Evolutionary conservation across 1,139 yeast species (phyloP).

Genomic region (Kluyveromyces marxianus): DNA sequence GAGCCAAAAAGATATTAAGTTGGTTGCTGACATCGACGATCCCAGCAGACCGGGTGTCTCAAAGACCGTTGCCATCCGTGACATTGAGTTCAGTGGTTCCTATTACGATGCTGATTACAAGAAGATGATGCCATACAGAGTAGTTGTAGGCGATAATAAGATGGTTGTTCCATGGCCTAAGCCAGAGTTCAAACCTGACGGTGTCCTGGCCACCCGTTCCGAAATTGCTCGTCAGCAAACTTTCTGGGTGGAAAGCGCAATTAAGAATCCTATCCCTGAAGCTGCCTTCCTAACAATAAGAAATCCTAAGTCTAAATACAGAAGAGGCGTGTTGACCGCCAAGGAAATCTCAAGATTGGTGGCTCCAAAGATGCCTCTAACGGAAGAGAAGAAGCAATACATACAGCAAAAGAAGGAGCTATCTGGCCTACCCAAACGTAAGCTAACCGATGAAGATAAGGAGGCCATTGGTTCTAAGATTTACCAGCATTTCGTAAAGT

Average conservation of each 20-base stretch:
- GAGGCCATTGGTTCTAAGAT: slow-evolving; percentile 48
- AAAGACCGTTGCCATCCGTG: slow-evolving; percentile 72
- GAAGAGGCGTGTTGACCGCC: slow-evolving; percentile 49
- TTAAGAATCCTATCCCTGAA: slow-evolving; percentile 60
- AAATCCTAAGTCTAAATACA: slow-evolving; percentile 52
- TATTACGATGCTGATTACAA: slow-evolving; percentile 73
- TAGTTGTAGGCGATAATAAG: slow-evolving; percentile 56
- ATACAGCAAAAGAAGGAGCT: slow-evolving; percentile 41
- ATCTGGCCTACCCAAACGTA: slow-evolving; percentile 40
- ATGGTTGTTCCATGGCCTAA: slow-evolving; percentile 87
- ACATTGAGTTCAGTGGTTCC: slow-evolving; percentile 53
- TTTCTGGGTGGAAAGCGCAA: slow-evolving; percentile 61
- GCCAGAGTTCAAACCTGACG: slow-evolving; percentile 61
- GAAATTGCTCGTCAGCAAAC: slow-evolving; percentile 65
- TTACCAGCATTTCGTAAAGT: slow-evolving; percentile 15
- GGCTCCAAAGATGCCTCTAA: slow-evolving; percentile 73
- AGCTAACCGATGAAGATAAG: slow-evolving; percentile 60
- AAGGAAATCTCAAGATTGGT: slow-evolving; percentile 55
- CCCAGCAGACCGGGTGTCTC: slow-evolving; percentile 37
- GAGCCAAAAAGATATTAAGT: slow-evolving; percentile 54
- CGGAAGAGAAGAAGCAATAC: slow-evolving; percentile 53
- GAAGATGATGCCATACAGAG: slow-evolving; percentile 68
- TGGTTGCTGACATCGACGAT: slow-evolving; percentile 69
- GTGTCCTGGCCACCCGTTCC: slow-evolving; percentile 50
- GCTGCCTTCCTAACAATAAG: slow-evolving; percentile 64